These are phyloP conservation scores for Rhizopogon sp. DNA, from an alignment of 768 basidiomycete species.

Conservation along the genomic window DNA sequence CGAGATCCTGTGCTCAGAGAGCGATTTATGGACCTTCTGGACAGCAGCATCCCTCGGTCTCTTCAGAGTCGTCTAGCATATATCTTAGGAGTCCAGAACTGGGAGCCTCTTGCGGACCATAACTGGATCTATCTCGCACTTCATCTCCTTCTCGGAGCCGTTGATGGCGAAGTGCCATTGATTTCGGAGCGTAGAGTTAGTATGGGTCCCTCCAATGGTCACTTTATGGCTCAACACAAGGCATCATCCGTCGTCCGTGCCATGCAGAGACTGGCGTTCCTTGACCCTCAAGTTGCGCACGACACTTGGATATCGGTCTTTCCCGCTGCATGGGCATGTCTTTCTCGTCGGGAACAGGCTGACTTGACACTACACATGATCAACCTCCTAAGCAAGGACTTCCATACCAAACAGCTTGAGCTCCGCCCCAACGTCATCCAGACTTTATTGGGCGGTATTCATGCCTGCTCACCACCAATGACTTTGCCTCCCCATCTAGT, in stretches of 20 bases:
- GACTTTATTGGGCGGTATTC: slow-evolving; percentile 79
- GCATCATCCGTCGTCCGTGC: slow-evolving; percentile 59
- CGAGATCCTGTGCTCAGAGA: slow-evolving; percentile 75
- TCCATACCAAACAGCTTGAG: slow-evolving; percentile 85
- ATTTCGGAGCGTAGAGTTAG: slow-evolving; percentile 37
- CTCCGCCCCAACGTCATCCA: slow-evolving; percentile 90
- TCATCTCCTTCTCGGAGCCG: slow-evolving; percentile 81
- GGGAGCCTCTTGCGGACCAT: slow-evolving; percentile 88
- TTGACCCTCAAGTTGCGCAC: slow-evolving; percentile 74
- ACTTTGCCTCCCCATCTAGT: slow-evolving; percentile 90
- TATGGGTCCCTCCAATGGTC: slow-evolving; percentile 27
- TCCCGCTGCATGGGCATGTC: slow-evolving; percentile 77
- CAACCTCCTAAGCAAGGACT: slow-evolving; percentile 87
- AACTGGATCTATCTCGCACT: slow-evolving; percentile 94
- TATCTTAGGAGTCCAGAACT: slow-evolving; percentile 88
- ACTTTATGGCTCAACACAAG: slow-evolving; percentile 40
- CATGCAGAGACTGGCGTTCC: slow-evolving; percentile 76
- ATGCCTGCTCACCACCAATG: slow-evolving; percentile 84
- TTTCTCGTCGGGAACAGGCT: slow-evolving; percentile 81
- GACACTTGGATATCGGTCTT: slow-evolving; percentile 87
- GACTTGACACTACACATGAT: slow-evolving; percentile 90
- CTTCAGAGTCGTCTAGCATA: slow-evolving; percentile 81
- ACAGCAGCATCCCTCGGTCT: slow-evolving; percentile 81
- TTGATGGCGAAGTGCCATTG: slow-evolving; percentile 39
- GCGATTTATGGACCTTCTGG: slow-evolving; percentile 85